phyloP scores from a whole-genome alignment of 768 basidiomycete genomes.

The Auricularia sp. region DNA sequence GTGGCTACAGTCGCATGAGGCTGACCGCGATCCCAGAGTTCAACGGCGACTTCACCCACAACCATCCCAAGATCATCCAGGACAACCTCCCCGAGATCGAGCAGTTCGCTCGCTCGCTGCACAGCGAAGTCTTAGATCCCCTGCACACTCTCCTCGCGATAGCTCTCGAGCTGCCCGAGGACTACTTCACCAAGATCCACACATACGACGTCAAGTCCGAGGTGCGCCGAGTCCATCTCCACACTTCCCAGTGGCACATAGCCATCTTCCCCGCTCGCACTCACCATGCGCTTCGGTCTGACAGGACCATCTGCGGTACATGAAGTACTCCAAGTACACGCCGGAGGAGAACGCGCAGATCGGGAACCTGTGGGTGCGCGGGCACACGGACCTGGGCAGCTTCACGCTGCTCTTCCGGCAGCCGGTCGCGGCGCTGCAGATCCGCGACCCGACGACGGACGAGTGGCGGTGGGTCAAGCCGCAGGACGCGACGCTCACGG shows the following conservation, averaged over 20 bases:
- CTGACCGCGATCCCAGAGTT: conserved; percentile 23
- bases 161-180: conserved; percentile 42
- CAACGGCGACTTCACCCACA: conserved; percentile 32
- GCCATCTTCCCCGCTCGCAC: too few relatives aligned
- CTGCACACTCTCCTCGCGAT: conserved; percentile 37
- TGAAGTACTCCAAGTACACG: conserved; percentile 41
- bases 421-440: conserved; percentile 45
- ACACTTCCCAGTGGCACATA: neutral
- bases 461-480: conserved; percentile 49
- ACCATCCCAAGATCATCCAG: conserved; percentile 31
- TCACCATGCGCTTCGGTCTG: too few relatives aligned
- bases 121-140: conserved; percentile 37
- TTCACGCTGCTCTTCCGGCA: conserved; percentile 46
- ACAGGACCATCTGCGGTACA: conserved; percentile 39
- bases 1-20: too few relatives aligned
- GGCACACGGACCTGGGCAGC: conserved; percentile 41
- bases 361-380: conserved; percentile 25
- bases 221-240: conserved; percentile 9
- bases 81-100: conserved; percentile 34
- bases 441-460: conserved; percentile 33
- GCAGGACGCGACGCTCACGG: conserved; percentile 35
- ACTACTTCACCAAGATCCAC: conserved; percentile 37
- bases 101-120: conserved; percentile 33
- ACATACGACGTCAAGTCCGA: conserved; percentile 37
- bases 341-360: conserved; percentile 30